These are phyloP conservation scores for Cryoendolithus antarcticus DNA, from an alignment of 2,329 filamentous ascomycete genomes.

Conservation along the genomic window DNA sequence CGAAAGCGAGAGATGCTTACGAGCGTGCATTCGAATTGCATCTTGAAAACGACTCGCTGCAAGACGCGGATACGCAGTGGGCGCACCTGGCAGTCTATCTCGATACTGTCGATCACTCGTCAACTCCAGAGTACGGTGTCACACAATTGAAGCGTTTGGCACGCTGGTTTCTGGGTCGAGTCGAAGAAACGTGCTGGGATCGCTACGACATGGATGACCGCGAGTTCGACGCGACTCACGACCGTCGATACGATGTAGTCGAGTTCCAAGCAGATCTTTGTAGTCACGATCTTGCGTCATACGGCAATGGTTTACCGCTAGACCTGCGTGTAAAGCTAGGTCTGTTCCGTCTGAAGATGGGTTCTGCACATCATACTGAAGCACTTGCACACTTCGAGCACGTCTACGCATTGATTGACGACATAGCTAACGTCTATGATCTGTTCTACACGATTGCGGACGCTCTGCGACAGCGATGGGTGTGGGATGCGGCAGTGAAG, in stretches of 20 bases:
- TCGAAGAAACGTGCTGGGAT: constrained; percentile 68
- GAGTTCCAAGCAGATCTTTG: constrained; percentile 44
- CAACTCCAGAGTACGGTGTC: constrained; percentile 54
- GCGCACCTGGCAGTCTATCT: constrained; percentile 75
- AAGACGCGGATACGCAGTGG: constrained; percentile 48
- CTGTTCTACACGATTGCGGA: constrained; percentile 64
- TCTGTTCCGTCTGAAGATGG: constrained; percentile 64
- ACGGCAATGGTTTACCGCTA: constrained; percentile 63
- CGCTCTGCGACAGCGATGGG: constrained; percentile 38
- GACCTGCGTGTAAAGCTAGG: constrained; percentile 78
- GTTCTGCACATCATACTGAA: constrained; percentile 50
- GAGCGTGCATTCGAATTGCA: constrained; percentile 41
- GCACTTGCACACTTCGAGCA: constrained; percentile 44
- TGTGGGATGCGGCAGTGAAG: constrained; percentile 44
- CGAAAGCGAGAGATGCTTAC: constrained; percentile 28
- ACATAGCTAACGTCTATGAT: constrained; percentile 57
- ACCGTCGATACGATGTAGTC: constrained; percentile 49
- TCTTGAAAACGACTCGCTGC: constrained; percentile 16
- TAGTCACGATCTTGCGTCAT: constrained; percentile 40
- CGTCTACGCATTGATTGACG: constrained; percentile 53
- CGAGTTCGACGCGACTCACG: constrained; percentile 74
- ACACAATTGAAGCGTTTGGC: constrained; percentile 57
- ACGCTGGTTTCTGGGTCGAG: constrained; percentile 71
- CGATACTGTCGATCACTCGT: constrained; percentile 59
- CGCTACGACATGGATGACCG: constrained; percentile 48